Evolutionary conservation across 2,329 filamentous ascomycete genomes (phyloP).

Genomic region (Oidium heveae): DNA sequence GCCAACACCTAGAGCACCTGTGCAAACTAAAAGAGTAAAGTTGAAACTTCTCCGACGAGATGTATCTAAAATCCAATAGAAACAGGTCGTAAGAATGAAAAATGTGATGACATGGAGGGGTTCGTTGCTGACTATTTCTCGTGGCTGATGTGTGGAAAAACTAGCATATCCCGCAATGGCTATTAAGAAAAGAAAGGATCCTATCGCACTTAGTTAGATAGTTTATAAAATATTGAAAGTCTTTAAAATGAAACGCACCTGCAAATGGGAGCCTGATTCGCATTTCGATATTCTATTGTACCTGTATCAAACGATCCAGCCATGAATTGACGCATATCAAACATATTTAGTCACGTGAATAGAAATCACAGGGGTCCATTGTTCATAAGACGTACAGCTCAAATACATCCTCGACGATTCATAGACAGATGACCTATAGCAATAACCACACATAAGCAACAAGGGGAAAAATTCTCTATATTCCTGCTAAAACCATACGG

Average conservation of each 20-base stretch:
- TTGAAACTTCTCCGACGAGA: conserved; percentile 65
- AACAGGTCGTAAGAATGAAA: conserved; percentile 62
- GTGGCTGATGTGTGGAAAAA: conserved; percentile 37
- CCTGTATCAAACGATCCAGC: background rate
- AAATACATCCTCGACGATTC: background rate
- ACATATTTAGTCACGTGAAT: background rate
- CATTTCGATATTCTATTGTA: conserved; percentile 25
- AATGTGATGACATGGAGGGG: conserved; percentile 68
- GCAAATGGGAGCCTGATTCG: conserved; percentile 74
- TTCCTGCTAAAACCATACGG: background rate
- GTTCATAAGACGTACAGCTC: background rate
- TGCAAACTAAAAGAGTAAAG: conserved; percentile 60
- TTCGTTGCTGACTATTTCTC: conserved; percentile 54
- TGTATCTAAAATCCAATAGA: conserved; percentile 96
- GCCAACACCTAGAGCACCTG: conserved; percentile 41
- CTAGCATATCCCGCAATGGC: conserved; percentile 57
- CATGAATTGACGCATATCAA: background rate
- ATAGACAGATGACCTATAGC: background rate
- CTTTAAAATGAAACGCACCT: conserved; percentile 26
- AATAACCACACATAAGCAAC: background rate
- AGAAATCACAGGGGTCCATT: background rate
- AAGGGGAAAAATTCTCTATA: background rate
- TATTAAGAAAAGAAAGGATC: conserved; percentile 42
- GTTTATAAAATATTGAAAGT: background rate
- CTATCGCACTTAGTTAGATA: conserved; percentile 18